Percentiles rank a stretch among this genome's conserved stretches.
Evolutionary conservation across 2,329 filamentous ascomycete genomes (phyloP).

Genomic region (Intubia oerlemansii): DNA sequence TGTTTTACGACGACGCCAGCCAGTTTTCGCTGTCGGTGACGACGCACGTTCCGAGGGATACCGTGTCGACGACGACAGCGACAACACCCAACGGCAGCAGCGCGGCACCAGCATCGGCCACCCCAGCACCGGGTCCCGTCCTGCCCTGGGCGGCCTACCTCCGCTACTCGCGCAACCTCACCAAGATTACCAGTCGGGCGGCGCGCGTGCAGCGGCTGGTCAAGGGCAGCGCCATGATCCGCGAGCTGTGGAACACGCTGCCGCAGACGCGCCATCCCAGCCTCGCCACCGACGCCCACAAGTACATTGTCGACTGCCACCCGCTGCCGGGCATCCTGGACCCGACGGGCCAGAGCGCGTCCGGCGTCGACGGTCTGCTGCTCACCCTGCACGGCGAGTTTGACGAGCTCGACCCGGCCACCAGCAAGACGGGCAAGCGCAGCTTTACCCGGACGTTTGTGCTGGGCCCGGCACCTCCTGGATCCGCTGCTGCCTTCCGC

Average conservation of each 20-base stretch:
- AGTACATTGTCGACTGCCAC: constrained; percentile 71
- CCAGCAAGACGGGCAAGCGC: constrained; percentile 38
- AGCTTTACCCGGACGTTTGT: constrained; percentile 70
- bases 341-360: constrained; percentile 36
- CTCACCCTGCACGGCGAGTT: constrained; percentile 71
- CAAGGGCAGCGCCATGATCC: constrained; percentile 41
- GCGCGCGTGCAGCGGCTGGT: constrained; percentile 41
- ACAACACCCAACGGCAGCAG: too few relatives aligned
- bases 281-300: constrained; percentile 40
- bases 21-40: constrained; percentile 60
- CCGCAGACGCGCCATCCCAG: constrained; percentile 57
- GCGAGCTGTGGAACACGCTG: constrained; percentile 45
- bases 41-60: constrained; percentile 27
- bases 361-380: constrained; percentile 57
- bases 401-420: constrained; percentile 43
- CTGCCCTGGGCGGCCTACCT: constrained; percentile 56
- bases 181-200: constrained; percentile 37
- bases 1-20: constrained; percentile 57
- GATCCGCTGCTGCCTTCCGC: constrained; percentile 35
- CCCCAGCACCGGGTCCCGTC: too few relatives aligned
- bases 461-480: constrained; percentile 50
- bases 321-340: constrained; percentile 51
- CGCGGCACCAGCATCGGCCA: too few relatives aligned
- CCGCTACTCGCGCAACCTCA: constrained; percentile 57
- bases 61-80: constrained; percentile 11